Conservation (phyloP, 345 rosid species). For the Salix koriyanagi region DNA sequence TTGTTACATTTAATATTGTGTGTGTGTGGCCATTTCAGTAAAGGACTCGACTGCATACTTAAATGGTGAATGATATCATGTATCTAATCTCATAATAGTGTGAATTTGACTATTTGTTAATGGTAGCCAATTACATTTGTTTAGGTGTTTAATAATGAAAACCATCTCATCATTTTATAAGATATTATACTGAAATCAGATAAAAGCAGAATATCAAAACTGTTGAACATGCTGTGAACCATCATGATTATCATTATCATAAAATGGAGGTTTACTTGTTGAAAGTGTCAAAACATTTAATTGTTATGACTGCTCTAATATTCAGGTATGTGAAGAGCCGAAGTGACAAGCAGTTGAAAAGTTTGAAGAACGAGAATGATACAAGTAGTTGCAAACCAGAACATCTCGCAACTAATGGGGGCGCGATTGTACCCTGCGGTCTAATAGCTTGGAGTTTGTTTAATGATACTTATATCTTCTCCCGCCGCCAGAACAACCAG, state of each 20-base stretch:
- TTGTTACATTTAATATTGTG: neutral
- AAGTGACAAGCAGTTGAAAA: slow-evolving; percentile 66
- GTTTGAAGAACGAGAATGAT: slow-evolving; percentile 26
- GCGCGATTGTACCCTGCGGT: slow-evolving; percentile 83
- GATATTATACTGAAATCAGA: neutral
- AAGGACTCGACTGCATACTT: neutral
- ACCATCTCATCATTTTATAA: neutral
- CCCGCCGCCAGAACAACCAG: slow-evolving; percentile 29
- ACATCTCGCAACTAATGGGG: slow-evolving; percentile 34
- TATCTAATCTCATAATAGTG: neutral
- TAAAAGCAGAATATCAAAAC: neutral
- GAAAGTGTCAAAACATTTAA: neutral
- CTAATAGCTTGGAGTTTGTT: slow-evolving; percentile 99
- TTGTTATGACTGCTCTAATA: slow-evolving; percentile 10
- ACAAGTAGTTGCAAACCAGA: slow-evolving; percentile 69
- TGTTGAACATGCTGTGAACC: neutral
- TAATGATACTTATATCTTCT: slow-evolving; percentile 72
- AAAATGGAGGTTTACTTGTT: slow-evolving; percentile 1
- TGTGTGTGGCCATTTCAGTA: neutral
- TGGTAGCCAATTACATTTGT: neutral
- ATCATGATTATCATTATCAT: neutral
- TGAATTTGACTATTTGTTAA: neutral
- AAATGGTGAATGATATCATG: neutral
- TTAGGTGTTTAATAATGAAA: neutral
- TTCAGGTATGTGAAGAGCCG: slow-evolving; percentile 94